Conservation (phyloP, 2,329 filamentous ascomycete genomes). For the Diaporthe longicolla region DNA sequence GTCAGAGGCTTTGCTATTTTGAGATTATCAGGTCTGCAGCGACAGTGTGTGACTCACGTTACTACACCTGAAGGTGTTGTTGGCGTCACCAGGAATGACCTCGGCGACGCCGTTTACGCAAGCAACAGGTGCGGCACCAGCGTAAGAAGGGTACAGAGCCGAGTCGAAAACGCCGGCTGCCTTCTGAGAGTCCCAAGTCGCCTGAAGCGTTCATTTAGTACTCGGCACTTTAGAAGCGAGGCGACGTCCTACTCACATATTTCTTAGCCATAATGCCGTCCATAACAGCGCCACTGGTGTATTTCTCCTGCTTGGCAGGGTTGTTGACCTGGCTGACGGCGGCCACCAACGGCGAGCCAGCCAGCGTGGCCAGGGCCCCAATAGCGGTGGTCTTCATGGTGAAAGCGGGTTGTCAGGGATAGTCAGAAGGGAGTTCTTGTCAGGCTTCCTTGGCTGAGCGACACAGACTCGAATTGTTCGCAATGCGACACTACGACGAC, state of each 20-base stretch:
- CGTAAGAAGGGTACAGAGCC: constrained; percentile 18
- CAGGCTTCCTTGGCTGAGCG: constrained; percentile 14
- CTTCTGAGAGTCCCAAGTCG: constrained; percentile 31
- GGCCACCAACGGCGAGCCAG: constrained; percentile 31
- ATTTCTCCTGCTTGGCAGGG: constrained; percentile 36
- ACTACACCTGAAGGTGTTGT: constrained; percentile 63
- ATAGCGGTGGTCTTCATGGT: constrained; percentile 31
- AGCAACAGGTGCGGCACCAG: constrained; percentile 40
- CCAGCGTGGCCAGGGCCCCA: constrained; percentile 29
- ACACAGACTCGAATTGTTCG: constrained; percentile 13
- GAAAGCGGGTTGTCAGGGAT: neutral
- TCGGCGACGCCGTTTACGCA: constrained; percentile 61
- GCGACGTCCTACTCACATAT: constrained; percentile 10
- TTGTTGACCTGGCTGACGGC: constrained; percentile 34
- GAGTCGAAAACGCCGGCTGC: constrained; percentile 23
- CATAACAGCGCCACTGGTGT: constrained; percentile 38
- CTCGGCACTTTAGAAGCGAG: neutral
- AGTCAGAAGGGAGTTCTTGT: constrained; percentile 9
- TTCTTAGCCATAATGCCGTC: constrained; percentile 37
- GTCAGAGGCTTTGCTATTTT: neutral
- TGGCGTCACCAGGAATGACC: constrained; percentile 60
- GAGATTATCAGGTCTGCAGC: neutral
- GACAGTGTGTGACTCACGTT: constrained; percentile 52
- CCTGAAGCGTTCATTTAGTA: constrained; percentile 3
- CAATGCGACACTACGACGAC: constrained; percentile 26